Evolutionary conservation across 2,329 filamentous ascomycete genomes (phyloP), one percentile per base, ranked within the genome.

Genomic region (Blumeriella jaapii): DNA sequence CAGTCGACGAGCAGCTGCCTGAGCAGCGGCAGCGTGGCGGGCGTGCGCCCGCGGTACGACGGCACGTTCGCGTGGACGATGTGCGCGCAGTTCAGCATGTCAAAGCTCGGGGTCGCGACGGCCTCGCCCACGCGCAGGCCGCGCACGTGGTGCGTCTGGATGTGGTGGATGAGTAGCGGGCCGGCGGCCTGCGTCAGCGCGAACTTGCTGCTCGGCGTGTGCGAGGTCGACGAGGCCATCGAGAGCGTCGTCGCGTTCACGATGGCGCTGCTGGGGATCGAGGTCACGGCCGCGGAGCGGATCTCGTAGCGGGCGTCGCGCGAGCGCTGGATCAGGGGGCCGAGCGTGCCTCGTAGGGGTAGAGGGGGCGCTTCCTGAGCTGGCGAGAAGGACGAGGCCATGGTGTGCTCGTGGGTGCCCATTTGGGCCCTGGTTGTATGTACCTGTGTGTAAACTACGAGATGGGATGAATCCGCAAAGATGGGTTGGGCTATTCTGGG

Each of bases 1-100:
- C 39, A 42, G 25, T 42, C 39, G 4, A 34, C 36, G 20, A 42
- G 15, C 17, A 33, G 39, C 29, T 42, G 39, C 24, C 18, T 36
- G 16, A 42, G 14, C 6, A 42, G 16, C n/a, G 36, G 36, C 5
- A 36, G 16, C 4, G 10, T 29, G 13, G 8, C 5, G 3, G 20
- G 17, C 5, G 28, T 42, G 3, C 36, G 25, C 4, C 12, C 23
- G 3, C 20, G 11, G 17, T 31, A 42, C 15, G 34, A 31, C 4
- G 39, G 39, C 10, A 25, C 36, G 22, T 39, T 36, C 23, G 33
- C 33, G 30, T 42, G 39, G 4, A 42, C 39, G 6, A 42, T 22
- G 5, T 22, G 31, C 6, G 18, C n/a, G 14, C 39, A 42, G 17
- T 39, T 39, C 22, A 12, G 3, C 24, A 39, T 11, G 6, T 29